A percentile compares a stretch with the other conserved stretches of the same genome.
These are phyloP conservation scores for Nicotiana sylvestris DNA, from an alignment of 257 asterid species.

Conservation along the genomic window DNA sequence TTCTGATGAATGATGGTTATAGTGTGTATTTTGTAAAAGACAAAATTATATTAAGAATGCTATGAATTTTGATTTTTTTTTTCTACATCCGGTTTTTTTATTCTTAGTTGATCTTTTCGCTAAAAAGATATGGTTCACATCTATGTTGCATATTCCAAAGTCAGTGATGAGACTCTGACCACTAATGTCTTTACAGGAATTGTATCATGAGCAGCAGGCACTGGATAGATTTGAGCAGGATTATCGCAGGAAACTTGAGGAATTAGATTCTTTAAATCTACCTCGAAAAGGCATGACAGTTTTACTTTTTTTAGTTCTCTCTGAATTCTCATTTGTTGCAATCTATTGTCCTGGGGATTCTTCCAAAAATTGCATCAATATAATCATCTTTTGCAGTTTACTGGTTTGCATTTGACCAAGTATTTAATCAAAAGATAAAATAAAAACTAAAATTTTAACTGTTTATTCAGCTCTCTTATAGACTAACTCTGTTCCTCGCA, in stretches of 20 bases:
- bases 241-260: conserved; percentile 84
- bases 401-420: too few species aligned
- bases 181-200: conserved; percentile 56
- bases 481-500: too few species aligned
- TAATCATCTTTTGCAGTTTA: too few species aligned
- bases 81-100: not conserved
- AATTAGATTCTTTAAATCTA: conserved; percentile 79
- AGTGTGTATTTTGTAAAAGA: not conserved
- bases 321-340: conserved; percentile 1
- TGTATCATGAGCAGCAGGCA: conserved; percentile 91
- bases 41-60: not conserved
- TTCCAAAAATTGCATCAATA: too few species aligned
- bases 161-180: conserved; percentile 16
- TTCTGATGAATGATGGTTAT: too few species aligned
- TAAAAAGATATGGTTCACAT: not conserved
- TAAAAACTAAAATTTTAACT: too few species aligned
- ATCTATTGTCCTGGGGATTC: not conserved
- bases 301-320: not conserved
- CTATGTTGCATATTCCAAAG: not conserved
- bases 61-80: too few species aligned
- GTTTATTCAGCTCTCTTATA: too few species aligned
- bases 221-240: conserved; percentile 92
- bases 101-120: not conserved
- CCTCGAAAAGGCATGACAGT: conserved; percentile 70
- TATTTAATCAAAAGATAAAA: too few species aligned